Conservation (phyloP, 176 grass and related monocot genomes). For the Lolium multiflorum region DNA sequence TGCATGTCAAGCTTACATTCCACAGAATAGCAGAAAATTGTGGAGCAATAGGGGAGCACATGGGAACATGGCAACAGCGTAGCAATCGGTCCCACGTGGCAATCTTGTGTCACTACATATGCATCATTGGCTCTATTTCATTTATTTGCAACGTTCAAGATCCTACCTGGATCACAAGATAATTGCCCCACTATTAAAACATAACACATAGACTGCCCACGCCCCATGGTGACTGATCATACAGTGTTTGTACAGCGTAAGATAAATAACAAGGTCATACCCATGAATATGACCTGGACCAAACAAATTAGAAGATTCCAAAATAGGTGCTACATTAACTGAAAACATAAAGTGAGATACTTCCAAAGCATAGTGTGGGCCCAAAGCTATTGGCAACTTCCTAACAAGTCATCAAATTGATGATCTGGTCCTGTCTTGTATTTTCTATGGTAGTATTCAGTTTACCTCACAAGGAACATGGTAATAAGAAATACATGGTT, state of each 20-base stretch:
- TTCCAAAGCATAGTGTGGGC: slow-evolving; percentile 9
- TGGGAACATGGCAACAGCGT: slow-evolving; percentile 37
- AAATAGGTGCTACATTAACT: background rate
- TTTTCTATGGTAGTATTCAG: background rate
- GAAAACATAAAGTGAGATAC: slow-evolving; percentile 15
- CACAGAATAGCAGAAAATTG: slow-evolving; percentile 15
- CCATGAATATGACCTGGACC: slow-evolving; percentile 9
- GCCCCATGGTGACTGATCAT: background rate
- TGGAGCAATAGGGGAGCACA: slow-evolving; percentile 23
- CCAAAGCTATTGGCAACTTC: slow-evolving; percentile 27
- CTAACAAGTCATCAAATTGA: slow-evolving; percentile 14
- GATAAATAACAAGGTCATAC: slow-evolving; percentile 39
- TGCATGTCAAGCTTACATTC: slow-evolving; percentile 41
- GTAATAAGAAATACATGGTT: background rate
- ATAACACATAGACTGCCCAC: background rate
- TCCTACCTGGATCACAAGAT: too few relatives aligned
- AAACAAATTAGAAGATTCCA: slow-evolving; percentile 7
- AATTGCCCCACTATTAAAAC: background rate
- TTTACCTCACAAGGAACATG: background rate
- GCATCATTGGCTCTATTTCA: slow-evolving; percentile 2
- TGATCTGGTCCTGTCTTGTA: slow-evolving; percentile 14
- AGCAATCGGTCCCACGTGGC: slow-evolving; percentile 30
- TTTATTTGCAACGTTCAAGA: background rate
- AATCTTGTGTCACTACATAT: slow-evolving; percentile 18
- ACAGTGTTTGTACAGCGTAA: slow-evolving; percentile 17